phyloP scores from a whole-genome alignment of 1,284 basidiomycete genomes.

The Cryptococcus sp. region DNA sequence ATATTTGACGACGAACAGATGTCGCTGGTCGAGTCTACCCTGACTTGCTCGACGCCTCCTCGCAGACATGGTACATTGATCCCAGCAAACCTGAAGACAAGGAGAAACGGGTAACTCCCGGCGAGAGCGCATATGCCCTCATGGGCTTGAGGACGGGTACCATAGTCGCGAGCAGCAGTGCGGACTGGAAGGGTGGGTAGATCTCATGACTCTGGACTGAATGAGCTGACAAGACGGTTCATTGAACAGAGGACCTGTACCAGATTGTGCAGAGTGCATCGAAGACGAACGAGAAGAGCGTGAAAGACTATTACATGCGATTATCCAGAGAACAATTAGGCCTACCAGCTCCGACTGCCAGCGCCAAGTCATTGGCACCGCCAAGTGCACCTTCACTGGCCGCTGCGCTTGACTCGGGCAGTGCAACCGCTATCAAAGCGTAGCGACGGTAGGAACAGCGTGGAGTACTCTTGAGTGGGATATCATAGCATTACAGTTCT shows the following conservation, averaged over 20 bases:
- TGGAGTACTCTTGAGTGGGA: too few relatives aligned
- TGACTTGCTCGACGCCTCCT: constrained; percentile 33
- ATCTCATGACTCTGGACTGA: neutral
- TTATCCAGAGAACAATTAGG: constrained; percentile 10
- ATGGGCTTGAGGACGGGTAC: constrained; percentile 25
- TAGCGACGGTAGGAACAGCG: too few relatives aligned
- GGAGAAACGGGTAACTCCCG: constrained; percentile 17
- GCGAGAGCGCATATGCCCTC: constrained; percentile 18
- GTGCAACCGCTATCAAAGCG: too few relatives aligned
- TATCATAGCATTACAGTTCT: too few relatives aligned
- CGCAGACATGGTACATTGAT: constrained; percentile 28
- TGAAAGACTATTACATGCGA: constrained; percentile 21
- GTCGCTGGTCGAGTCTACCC: constrained; percentile 43
- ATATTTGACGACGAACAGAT: constrained; percentile 22
- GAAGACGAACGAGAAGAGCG: constrained; percentile 13
- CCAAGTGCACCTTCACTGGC: too few relatives aligned
- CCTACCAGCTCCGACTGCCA: neutral
- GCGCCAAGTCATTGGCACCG: neutral
- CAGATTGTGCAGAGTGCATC: constrained; percentile 25
- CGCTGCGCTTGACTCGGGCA: too few relatives aligned
- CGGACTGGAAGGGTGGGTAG: constrained; percentile 32
- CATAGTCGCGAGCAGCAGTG: constrained; percentile 14
- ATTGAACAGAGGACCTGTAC: constrained; percentile 26
- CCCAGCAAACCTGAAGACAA: constrained; percentile 5
- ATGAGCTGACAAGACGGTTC: neutral